Evolutionary conservation across 306 rosid species (phyloP), one percentile per base, ranked within the genome.

Genomic region (Cicer pinnatifidum): DNA sequence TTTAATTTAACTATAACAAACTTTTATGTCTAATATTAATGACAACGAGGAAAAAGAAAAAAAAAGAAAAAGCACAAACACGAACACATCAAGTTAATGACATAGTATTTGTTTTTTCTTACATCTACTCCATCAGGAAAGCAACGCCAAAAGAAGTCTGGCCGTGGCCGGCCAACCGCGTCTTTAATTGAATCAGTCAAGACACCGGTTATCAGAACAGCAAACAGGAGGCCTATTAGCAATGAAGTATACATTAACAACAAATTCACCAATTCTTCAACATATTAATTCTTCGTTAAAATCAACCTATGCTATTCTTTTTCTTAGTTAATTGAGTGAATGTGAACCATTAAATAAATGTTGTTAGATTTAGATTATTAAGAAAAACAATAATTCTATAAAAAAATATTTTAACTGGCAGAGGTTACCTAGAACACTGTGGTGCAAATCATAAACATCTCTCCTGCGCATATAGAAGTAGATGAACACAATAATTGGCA

Each of bases 81-180:
- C 37, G 9, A 54, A 6, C 17, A n/a, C 38, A 60, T 13, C 46
- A 60, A 37, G 20, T 16, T 63, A 63, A 63, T 64, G 69, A 0
- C 35, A 64, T 58, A 51, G 51, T 12, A 64, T 11, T 78, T 69
- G 11, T 60, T 63, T 45, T 74, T 45, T 8, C 64, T 17, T 80
- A 88, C 97, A 70, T 88, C 91, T 15, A 28, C 60, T 67, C 99
- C 99, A 72, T 94, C 86, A 3, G 97, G 95, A 77, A 94, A 94
- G 76, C 99, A 94, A 7, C 99, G 97, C 97, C 97, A 94, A 72
- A 88, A 94, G 91, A 94, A 94, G 76, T 94, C 91, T 1, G 99
- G 99, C 10, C 99, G 89, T 40, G 99, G 99, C 64, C 99, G 86
- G 69, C 99, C 99, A 75, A 91, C 97, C 5, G 78, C 99, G 62